Base-by-base conservation (phyloP, 2,329 filamentous ascomycete genomes). In the Boeremia lycopersici region DNA sequence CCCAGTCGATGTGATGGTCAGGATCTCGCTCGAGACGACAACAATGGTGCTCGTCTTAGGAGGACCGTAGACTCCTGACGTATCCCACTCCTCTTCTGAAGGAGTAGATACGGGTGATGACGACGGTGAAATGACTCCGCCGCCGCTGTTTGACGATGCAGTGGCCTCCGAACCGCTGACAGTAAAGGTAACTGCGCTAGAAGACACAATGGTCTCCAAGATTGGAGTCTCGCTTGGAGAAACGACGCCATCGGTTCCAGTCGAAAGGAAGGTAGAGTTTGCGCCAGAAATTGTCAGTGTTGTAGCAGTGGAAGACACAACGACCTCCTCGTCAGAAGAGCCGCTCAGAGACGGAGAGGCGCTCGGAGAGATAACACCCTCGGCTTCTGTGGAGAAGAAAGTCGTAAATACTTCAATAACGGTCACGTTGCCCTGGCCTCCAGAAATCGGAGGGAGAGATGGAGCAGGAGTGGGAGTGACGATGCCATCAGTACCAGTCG, bases 401-500 rank as follows among this genome's bases (percentile, higher is more conserved):
- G 55, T 64, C 5, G 48, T 36, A 12, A 59, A 57, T 6, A 39
- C 47, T 26, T 58, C 59, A 4, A 56, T 61, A 13, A 65, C 38
- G 1, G 48, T 61, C 10, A 60, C 35, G 10, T 56, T 59, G 11
- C 53, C 55, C 13, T 53, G 48, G 4, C 56, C 57, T 40, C 41
- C 43, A 26, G 36, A 23, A 3, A 38, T 45, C 13, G 47, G 51
- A 42, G 47, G 29, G 23, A 54, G 26, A 4, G 40, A 42, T 15
- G 47, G 51, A 42, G 47, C 33, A 26, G 56, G 35, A 17, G 59
- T 61, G 4, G 59, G 54, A 17, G 59, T 57, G 11, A 56, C 49
- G 3, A 61, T 41, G 8, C 61, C 63, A 23, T 55, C 53, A 5
- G 59, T 61, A 17, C 57, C 60, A 12, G 52, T 62, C 8, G 62